Evolutionary conservation across 768 basidiomycete species (phyloP), one percentile per base, ranked within the genome.

Genomic region (Lyophyllum atratum): DNA sequence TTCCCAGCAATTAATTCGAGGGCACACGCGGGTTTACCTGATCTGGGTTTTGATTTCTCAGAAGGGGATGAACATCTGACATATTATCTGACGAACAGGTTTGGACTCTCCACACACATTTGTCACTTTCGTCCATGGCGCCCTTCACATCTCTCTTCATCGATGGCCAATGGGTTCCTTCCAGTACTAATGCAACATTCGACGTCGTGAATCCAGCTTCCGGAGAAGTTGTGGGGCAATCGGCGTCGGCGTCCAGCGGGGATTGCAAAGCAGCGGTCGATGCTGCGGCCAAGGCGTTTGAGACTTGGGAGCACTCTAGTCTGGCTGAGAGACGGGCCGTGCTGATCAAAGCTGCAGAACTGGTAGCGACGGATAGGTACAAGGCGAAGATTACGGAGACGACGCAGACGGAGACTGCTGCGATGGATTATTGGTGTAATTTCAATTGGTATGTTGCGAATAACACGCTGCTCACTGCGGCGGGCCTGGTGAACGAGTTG

Each of bases 341-440:
- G 12, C 71, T 84, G 48, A 67, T 80, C 45, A 78, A 74, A 57
- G 83, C 80, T 5, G 78, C 82, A 1, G 77, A 81, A 15, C 63
- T 84, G 3, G 54, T 80, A n/a, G 64, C 58, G 44, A 69, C 75
- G 2, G 79, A 81, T 1, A 74, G 69, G 55, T 84, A 77, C 63
- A 68, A 70, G 49, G 60, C 64, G 8, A 71, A 70, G 42, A 63
- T 82, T 31, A 54, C 64, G 6, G 64, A 72, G 49, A 60, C 72
- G 1, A 60, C 70, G 31, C 49, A 64, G 42, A 70, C 74, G 47
- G 84, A 84, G 66, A 76, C 76, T 0, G 72, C 71, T n/a, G 70
- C 77, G 6, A 54, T 68, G 1, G 57, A 60, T 1, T 59, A 62
- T 39, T 74, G 72, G 72, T 54, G 58, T 39, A 31, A 42, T 17